Evolutionary conservation across 2,329 filamentous ascomycete species (phyloP), one percentile per base, ranked within the genome.

Genomic region (Juglanconis juglandina): DNA sequence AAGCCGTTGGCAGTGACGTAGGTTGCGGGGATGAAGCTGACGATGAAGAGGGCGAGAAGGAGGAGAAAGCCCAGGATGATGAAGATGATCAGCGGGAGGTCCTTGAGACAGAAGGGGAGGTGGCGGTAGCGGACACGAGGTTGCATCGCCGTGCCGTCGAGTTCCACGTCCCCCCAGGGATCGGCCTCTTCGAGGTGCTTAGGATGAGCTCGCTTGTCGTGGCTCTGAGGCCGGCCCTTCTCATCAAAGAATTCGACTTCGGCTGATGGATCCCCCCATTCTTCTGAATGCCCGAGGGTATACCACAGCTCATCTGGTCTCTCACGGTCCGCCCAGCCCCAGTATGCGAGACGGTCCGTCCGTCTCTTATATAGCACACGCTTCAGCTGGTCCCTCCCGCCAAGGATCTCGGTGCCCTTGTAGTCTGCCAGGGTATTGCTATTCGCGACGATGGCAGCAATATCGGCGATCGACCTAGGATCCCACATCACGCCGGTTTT

Each of bases 401-500:
- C 73, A 48, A 86, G 80, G 0, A 85, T 84, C 67, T 93, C 89
- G 0, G 87, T 86, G 3, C 85, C 85, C 11, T 83, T 80, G 72
- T 92, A 96, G 68, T 90, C 88, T 30, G 80, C 78, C 53, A 92
- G 81, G 17, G 88, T 86, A 72, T 96, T 96, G 65, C 91, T 93
- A 62, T 89, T 85, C 65, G 91, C 88, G 33, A 96, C 81, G 10
- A 97, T 79, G 1, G 88, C 85, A 48, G 95, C 82, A 42, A 96
- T 77, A 70, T 97, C 92, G 3, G 90, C 93, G 7, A 97, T 77
- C 32, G 88, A 94, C 50, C 88, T 82, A 2, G 92, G 84, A 70
- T 96, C 92, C 93, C 93, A 97, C 69, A 89, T 83, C 63, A 96
- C 77, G 0, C 92, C 92, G 0, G 92, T 96, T 67, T 80, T 81